Conservation (phyloP, 1,284 basidiomycete genomes). For the Cutaneotrichosporon sp. region DNA sequence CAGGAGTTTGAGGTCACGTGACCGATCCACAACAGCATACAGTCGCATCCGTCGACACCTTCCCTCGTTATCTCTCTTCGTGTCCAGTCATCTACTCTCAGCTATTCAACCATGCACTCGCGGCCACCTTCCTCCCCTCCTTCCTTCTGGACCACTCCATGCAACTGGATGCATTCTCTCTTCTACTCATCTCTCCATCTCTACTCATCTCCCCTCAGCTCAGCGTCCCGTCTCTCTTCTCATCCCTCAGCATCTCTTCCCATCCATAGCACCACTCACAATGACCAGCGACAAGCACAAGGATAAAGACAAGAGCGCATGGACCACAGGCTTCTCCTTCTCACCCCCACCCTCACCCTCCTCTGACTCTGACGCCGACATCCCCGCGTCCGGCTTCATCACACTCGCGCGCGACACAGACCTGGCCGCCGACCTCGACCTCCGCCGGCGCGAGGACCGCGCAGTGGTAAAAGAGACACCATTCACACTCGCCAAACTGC, state of each 20-base stretch:
- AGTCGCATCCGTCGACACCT: too few relatives aligned
- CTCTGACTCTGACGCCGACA: slow-evolving; percentile 7
- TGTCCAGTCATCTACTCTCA: too few relatives aligned
- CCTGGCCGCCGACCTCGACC: slow-evolving; percentile 21
- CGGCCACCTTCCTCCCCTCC: neutral
- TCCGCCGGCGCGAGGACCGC: slow-evolving; percentile 22
- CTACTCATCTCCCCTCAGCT: too few relatives aligned
- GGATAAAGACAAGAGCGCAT: neutral
- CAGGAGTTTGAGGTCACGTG: neutral
- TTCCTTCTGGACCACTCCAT: neutral
- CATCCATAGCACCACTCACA: neutral
- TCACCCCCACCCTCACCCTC: slow-evolving; percentile 8
- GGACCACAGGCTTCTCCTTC: slow-evolving; percentile 2
- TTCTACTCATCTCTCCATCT: neutral
- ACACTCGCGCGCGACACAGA: slow-evolving; percentile 10
- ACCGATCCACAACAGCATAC: too few relatives aligned
- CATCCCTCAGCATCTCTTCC: neutral
- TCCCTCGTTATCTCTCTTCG: neutral
- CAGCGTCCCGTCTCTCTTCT: neutral
- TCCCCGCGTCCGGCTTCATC: neutral
- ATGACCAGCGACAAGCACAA: neutral
- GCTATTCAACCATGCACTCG: too few relatives aligned
- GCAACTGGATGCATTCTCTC: neutral
- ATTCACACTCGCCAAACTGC: slow-evolving; percentile 23
- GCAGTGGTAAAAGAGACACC: slow-evolving; percentile 21